phyloP scores from a whole-genome alignment of 805 yeast genomes.

The Sugiyamaella floridensis region DNA sequence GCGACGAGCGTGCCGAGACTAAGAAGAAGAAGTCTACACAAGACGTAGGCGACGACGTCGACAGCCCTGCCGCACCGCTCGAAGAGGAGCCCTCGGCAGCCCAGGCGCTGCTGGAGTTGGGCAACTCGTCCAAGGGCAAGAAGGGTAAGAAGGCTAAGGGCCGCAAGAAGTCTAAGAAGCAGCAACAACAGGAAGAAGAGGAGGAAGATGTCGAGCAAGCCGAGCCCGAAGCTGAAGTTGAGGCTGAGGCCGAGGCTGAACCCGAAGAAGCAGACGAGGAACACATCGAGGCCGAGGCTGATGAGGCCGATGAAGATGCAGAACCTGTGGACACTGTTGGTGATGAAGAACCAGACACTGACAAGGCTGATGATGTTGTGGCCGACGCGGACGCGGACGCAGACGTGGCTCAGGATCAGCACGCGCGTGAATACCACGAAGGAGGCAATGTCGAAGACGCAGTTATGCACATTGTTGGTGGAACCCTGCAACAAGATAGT shows the following conservation, averaged over 20 bases:
- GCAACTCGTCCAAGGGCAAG: slow-evolving; percentile 9
- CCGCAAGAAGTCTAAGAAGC: slow-evolving; percentile 1
- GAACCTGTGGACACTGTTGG: not conserved
- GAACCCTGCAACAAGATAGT: slow-evolving; percentile 40
- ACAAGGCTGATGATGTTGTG: not conserved
- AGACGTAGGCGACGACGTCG: slow-evolving; percentile 7
- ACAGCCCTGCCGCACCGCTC: not conserved
- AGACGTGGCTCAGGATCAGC: not conserved
- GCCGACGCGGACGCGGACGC: not conserved
- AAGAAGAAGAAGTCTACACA: slow-evolving; percentile 1
- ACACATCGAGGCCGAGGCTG: not conserved
- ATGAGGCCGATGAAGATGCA: not conserved
- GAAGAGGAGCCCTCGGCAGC: slow-evolving; percentile 11
- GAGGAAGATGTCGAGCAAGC: not conserved
- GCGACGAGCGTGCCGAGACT: not conserved
- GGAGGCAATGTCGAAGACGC: slow-evolving; percentile 60
- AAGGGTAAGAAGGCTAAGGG: slow-evolving; percentile 3
- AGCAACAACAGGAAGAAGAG: not conserved
- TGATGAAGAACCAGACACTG: not conserved
- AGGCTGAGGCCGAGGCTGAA: not conserved
- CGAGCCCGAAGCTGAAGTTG: not conserved
- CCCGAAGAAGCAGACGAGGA: not conserved
- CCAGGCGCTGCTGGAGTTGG: slow-evolving; percentile 18
- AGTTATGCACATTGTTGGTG: slow-evolving; percentile 66
- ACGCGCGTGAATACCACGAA: slow-evolving; percentile 6